Evolutionary conservation across 108 stramenopile genomes (phyloP).

Genomic region (Skeletonema tropicum): DNA sequence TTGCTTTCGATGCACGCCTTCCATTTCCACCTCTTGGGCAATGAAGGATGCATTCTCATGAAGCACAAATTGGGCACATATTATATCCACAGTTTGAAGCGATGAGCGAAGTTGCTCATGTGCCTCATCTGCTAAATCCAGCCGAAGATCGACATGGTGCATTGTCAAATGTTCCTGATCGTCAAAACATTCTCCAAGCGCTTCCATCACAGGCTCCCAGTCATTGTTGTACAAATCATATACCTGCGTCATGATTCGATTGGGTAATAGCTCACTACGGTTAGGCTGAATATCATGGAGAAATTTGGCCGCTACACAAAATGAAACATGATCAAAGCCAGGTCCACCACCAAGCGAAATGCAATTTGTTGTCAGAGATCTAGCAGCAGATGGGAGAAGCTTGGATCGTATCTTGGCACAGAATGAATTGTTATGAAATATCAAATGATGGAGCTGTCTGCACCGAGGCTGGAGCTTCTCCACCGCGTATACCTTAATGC

Average conservation of each 20-base stretch:
- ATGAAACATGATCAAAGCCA: conserved; percentile 11
- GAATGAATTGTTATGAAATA: conserved; percentile 11
- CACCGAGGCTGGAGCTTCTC: conserved; percentile 10
- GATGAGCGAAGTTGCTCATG: conserved; percentile 12
- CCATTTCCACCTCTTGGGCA: conserved; percentile 8
- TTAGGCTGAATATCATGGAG: conserved; percentile 4
- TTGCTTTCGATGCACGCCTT: neutral
- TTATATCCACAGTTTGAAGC: conserved; percentile 9
- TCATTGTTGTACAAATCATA: conserved; percentile 9
- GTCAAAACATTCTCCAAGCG: conserved; percentile 8
- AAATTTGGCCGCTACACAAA: conserved; percentile 11
- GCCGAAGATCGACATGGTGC: conserved; percentile 12
- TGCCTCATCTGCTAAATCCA: conserved; percentile 1
- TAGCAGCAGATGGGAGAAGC: conserved; percentile 4
- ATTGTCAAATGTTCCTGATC: conserved; percentile 5
- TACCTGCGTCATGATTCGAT: conserved; percentile 1
- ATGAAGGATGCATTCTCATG: conserved; percentile 14
- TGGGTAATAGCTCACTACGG: neutral
- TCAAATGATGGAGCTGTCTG: conserved; percentile 13
- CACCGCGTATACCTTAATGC: conserved; percentile 2
- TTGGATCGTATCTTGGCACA: conserved; percentile 11
- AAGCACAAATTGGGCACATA: conserved; percentile 6
- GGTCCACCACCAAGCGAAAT: conserved; percentile 14
- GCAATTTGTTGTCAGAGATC: neutral
- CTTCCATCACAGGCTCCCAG: conserved; percentile 12